Conservation (phyloP, 352 stramenopile species). For the Pythium guiyangense region DNA sequence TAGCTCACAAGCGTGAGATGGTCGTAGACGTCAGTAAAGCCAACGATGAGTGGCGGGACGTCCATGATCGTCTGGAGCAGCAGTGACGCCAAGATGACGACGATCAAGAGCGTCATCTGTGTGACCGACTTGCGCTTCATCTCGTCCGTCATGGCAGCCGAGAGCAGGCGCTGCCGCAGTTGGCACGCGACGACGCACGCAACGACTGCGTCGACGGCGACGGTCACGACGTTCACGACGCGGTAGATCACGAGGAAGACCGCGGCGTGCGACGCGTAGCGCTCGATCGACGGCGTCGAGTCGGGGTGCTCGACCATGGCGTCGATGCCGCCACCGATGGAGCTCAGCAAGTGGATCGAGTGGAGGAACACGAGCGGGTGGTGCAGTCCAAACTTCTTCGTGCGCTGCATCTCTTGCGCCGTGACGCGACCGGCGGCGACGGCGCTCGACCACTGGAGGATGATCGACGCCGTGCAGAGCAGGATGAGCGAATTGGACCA, state of each 20-base stretch:
- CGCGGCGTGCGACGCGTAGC: slow-evolving; percentile 16
- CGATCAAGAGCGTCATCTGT: slow-evolving; percentile 64
- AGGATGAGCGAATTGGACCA: slow-evolving; percentile 63
- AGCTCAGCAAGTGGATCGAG: slow-evolving; percentile 40
- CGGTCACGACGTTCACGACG: slow-evolving; percentile 36
- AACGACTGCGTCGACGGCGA: slow-evolving; percentile 38
- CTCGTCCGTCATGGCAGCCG: slow-evolving; percentile 62
- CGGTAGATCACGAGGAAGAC: slow-evolving; percentile 31
- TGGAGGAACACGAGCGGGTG: slow-evolving; percentile 62
- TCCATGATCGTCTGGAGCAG: slow-evolving; percentile 54
- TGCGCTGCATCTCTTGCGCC: slow-evolving; percentile 38
- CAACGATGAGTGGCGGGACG: slow-evolving; percentile 28
- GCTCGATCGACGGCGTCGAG: slow-evolving; percentile 17
- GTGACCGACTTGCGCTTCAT: slow-evolving; percentile 74
- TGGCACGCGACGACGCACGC: slow-evolving; percentile 41
- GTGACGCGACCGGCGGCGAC: slow-evolving; percentile 47
- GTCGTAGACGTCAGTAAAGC: slow-evolving; percentile 19
- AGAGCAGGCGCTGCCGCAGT: slow-evolving; percentile 38
- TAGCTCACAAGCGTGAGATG: slow-evolving; percentile 31
- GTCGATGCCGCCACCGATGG: slow-evolving; percentile 27
- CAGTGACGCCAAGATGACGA: slow-evolving; percentile 32
- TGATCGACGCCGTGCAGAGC: slow-evolving; percentile 59
- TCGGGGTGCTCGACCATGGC: slow-evolving; percentile 20
- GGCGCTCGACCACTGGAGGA: slow-evolving; percentile 64
- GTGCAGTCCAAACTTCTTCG: slow-evolving; percentile 38